Base-by-base conservation (phyloP, 2,329 filamentous ascomycete genomes). In the Cercospora janseana region DNA sequence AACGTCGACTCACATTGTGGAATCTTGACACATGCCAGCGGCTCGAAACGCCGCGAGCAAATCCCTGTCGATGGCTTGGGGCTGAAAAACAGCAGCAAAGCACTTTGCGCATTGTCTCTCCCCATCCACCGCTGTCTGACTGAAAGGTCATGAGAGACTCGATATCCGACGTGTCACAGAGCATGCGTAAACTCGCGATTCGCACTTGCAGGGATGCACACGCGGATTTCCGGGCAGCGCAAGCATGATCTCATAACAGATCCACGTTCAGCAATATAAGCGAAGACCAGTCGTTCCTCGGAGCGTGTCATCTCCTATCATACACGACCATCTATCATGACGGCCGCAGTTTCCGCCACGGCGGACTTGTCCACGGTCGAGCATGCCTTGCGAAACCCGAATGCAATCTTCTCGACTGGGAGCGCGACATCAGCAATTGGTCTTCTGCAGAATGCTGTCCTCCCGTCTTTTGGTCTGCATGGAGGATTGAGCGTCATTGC, bases 381-480 rank as follows among this genome's bases (percentile, higher is more conserved):
- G 3, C 12, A 42, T 9, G 20, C 42, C 23, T 26, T 49, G 12
- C 40, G 42, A 10, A 27, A 28, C 12, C 42, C 35, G 12, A 12
- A 34, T 10, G 16, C 46, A 1, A 13, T 45, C 27, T 24, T 49
- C 6, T 23, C 31, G n/a, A n/a, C 21, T 18, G 32, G 15, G 6
- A 45, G 42, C 32, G 27, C 34, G 8, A 38, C 45, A 6, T 44
- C 32, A 7, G 26, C 44, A 16, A n/a, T 81, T 6, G 79, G 79
- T 7, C 75, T 82, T 40, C 58, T 81, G 16, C 74, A 73, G 56
- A 72, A 77, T 13, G 76, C 77, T 2, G 63, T 82, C 2, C 68
- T 79, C 3, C 79, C 80, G 0, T 81, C 78, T 0, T 68, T 82
- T 28, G 71, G 72, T 0, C 66, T 82, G 0, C 78, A 82, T 55